Base-by-base conservation (phyloP, 1,284 basidiomycete species). In the Coniferiporia sulphurascens region DNA sequence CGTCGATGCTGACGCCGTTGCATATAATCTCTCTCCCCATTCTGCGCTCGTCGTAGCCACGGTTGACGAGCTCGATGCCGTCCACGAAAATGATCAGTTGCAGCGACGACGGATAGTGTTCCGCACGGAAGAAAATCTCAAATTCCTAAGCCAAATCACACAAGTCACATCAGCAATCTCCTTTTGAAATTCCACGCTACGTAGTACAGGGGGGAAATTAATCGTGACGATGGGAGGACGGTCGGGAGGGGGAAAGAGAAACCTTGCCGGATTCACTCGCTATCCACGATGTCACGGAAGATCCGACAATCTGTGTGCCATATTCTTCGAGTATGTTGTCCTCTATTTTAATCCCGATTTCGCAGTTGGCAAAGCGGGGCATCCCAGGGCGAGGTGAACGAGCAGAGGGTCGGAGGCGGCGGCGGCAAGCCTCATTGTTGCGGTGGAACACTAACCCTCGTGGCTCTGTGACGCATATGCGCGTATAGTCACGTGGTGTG, bases 241-340 rank as follows among this genome's bases (percentile, higher is more conserved):
- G n/a, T n/a, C n/a, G n/a, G n/a, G n/a, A n/a, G n/a, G n/a, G 22
- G 27, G 19, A 19, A 22, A 38, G 34, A 52, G 45, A 27, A 34
- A 61, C 59, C 59, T 57, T 61, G 15, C 50, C 55, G 15, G 55
- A 56, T 54, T 61, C 59, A 43, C 49, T 53, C 15, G 55, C 59
- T 17, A 61, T 50, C 59, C 59, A 61, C 15, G 55, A 52, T 34
- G 59, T 57, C 15, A 53, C 55, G 10, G 50, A 48, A 10, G 38
- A 52, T n/a, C 41, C 59, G n/a, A 52, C 50, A 2, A 56, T 48
- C 27, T 61, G 55, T 32, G 55, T 49, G 15, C 55, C 55, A 53
- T 57, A 61, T 34, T 61, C 59, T 17, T 57, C 59, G 12, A 61
- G 50, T 19, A 52, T 9, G 10, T 53, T 36, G 7, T 49, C 59